Conservation (phyloP, 257 asterid genomes). For the Solanum pennellii region DNA sequence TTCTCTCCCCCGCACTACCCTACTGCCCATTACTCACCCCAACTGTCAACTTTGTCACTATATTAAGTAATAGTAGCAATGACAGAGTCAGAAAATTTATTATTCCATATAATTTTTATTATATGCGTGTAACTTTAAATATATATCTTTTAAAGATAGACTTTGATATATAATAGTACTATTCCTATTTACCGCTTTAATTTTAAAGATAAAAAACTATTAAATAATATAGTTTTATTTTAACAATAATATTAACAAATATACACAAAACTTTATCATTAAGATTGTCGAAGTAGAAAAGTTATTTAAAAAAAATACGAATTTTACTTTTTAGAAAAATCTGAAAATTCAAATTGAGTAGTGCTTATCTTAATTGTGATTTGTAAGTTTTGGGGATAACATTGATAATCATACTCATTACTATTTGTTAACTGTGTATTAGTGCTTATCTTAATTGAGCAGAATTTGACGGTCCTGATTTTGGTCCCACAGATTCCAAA, state of each 20-base stretch:
- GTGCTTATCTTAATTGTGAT: background rate
- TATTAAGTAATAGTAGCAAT: background rate
- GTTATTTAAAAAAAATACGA: too few species aligned
- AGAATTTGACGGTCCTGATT: constrained; percentile 8
- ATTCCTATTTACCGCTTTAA: background rate
- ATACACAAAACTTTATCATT: too few species aligned
- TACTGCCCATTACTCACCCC: background rate
- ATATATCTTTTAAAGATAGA: too few species aligned
- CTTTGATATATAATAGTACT: background rate
- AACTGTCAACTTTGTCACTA: background rate
- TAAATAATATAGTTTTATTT: too few species aligned
- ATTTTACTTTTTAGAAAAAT: too few species aligned
- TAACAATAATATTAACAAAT: too few species aligned
- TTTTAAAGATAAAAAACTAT: background rate
- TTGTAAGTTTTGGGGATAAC: background rate
- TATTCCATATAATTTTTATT: too few species aligned
- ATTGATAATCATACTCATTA: background rate
- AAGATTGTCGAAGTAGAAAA: too few species aligned
- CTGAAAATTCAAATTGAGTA: too few species aligned
- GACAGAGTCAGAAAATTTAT: too few species aligned
- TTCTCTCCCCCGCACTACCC: background rate
- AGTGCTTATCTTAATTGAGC: background rate
- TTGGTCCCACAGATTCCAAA: constrained; percentile 10
- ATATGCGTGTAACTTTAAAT: rapidly evolving
- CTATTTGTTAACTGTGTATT: background rate